phyloP scores from a whole-genome alignment of 495 filamentous ascomycete species.

The Recurvomyces mirabilis region DNA sequence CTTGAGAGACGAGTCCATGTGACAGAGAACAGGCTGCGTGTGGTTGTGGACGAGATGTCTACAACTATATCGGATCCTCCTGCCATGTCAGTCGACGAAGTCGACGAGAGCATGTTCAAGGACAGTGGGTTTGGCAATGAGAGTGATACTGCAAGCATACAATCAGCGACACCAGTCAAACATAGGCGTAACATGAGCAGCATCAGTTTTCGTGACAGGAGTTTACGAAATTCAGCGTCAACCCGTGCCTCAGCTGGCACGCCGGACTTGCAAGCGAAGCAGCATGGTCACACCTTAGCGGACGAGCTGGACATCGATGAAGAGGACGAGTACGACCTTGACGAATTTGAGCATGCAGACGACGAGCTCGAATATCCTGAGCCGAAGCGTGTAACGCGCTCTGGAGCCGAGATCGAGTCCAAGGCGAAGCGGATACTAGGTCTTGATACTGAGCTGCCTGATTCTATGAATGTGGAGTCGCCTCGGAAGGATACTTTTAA shows the following conservation, averaged over 20 bases:
- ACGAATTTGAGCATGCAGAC: conserved; percentile 31
- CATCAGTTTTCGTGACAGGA: conserved; percentile 41
- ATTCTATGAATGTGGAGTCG: not conserved
- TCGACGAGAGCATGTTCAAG: conserved; percentile 41
- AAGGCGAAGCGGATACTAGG: conserved; percentile 35
- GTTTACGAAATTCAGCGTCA: conserved; percentile 37
- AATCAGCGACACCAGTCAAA: conserved; percentile 63
- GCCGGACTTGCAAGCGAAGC: conserved; percentile 44
- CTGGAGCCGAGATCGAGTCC: conserved; percentile 1
- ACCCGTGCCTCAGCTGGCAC: conserved; percentile 3
- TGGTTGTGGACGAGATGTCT: conserved; percentile 72
- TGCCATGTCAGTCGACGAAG: conserved; percentile 32
- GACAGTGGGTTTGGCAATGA: conserved; percentile 38
- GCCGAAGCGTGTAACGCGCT: conserved; percentile 23
- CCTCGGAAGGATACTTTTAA: not conserved
- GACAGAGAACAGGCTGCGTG: conserved; percentile 73
- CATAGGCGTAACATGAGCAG: conserved; percentile 42
- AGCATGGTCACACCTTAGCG: conserved; percentile 65
- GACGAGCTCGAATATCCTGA: conserved; percentile 29
- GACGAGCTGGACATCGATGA: conserved; percentile 83
- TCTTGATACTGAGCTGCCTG: not conserved
- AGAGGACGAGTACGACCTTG: conserved; percentile 49
- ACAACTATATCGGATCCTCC: conserved; percentile 57
- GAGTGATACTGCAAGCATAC: conserved; percentile 66
- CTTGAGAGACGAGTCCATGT: conserved; percentile 77